These are phyloP conservation scores for Solanum ahanhuiri DNA, from an alignment of 257 asterid genomes.

Conservation along the genomic window DNA sequence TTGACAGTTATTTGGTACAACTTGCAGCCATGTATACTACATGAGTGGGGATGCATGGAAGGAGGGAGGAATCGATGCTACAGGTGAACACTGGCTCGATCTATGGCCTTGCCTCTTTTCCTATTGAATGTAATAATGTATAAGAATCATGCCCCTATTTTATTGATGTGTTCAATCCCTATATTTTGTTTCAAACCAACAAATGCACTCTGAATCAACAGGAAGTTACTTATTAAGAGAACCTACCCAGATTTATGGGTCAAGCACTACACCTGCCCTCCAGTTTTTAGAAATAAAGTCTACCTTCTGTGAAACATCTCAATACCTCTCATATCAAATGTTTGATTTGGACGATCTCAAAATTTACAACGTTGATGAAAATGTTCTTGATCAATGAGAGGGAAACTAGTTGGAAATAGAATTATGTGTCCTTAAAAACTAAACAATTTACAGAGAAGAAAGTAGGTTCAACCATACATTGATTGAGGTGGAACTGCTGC, in stretches of 20 bases:
- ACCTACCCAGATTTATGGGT: not conserved
- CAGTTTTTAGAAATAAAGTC: not conserved
- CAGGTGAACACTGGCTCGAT: conserved; percentile 52
- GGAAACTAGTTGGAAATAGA: not conserved
- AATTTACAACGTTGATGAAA: not conserved
- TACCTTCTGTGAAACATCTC: not conserved
- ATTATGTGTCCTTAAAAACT: not conserved
- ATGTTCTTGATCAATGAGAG: not conserved
- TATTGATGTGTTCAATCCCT: not conserved
- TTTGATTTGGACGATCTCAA: not conserved
- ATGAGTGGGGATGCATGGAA: conserved; percentile 99
- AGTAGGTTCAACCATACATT: not conserved
- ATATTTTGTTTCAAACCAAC: not conserved
- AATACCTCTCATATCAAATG: not conserved
- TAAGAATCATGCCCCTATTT: not conserved
- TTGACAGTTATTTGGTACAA: not conserved
- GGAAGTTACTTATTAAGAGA: not conserved
- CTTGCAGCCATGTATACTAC: conserved; percentile 90
- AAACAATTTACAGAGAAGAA: not conserved
- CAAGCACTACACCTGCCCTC: not conserved
- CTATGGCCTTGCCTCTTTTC: not conserved
- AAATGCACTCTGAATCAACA: not conserved
- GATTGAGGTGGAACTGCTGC: not conserved
- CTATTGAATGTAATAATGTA: not conserved
- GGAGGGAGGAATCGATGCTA: conserved; percentile 99